Evolutionary conservation across 2,329 filamentous ascomycete genomes (phyloP).

Genomic region (Cercospora sp.): DNA sequence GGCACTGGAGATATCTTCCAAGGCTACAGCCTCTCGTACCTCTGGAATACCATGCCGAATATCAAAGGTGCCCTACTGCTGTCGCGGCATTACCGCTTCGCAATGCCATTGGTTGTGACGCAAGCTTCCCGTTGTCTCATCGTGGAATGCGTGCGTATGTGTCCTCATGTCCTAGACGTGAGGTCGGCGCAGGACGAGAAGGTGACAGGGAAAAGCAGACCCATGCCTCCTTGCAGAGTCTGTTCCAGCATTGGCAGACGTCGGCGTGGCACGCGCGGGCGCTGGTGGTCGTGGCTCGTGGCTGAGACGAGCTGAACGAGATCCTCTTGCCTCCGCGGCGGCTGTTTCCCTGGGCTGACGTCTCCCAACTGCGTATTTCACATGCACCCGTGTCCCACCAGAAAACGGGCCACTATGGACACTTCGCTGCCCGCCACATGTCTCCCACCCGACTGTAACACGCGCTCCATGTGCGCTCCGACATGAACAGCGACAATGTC

Average conservation of each 20-base stretch:
- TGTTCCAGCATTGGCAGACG: neutral
- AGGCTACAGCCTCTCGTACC: neutral
- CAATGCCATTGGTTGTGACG: neutral
- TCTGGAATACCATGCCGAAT: neutral
- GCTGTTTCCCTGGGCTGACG: neutral
- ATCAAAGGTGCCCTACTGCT: no score
- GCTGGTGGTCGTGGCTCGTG: neutral
- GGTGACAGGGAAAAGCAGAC: neutral
- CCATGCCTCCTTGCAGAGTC: neutral
- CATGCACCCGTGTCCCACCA: neutral
- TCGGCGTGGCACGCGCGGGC: neutral
- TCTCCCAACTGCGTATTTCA: conserved; percentile 9
- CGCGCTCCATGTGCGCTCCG: conserved; percentile 13
- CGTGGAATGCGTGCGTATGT: neutral
- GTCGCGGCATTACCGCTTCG: no score
- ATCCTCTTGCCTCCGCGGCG: neutral
- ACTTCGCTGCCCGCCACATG: conserved; percentile 7
- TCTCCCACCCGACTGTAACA: neutral
- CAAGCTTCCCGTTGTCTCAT: neutral
- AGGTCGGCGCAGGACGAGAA: neutral
- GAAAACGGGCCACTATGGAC: conserved; percentile 2
- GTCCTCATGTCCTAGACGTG: neutral
- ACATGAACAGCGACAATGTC: conserved; percentile 11
- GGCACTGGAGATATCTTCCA: neutral
- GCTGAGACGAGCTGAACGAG: neutral